Conservation (phyloP, 257 asterid genomes). For the Primulina huaijiensis region DNA sequence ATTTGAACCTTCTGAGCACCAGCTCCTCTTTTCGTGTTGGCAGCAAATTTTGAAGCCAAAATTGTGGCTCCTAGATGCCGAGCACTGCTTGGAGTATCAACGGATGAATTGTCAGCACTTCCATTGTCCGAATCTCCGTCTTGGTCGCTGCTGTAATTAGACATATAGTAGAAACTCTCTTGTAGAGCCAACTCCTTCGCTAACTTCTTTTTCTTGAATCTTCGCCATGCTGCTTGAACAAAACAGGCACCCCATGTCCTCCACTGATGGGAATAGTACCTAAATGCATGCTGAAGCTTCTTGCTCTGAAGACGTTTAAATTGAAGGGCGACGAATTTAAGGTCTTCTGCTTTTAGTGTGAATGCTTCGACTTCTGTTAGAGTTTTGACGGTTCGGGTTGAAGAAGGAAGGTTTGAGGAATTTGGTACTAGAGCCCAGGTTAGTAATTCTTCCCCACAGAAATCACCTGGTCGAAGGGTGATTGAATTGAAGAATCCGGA, state of each 20-base stretch:
- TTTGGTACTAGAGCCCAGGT: slow-evolving; percentile 94
- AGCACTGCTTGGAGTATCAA: slow-evolving; percentile 23
- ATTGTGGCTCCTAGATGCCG: slow-evolving; percentile 68
- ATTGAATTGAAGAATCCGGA: slow-evolving; percentile 83
- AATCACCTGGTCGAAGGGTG: slow-evolving; percentile 80
- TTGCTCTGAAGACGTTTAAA: slow-evolving; percentile 85
- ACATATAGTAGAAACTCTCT: slow-evolving; percentile 37
- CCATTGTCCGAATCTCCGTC: slow-evolving; percentile 21
- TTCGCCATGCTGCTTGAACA: slow-evolving; percentile 76
- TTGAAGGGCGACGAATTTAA: slow-evolving; percentile 71
- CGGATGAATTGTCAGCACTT: slow-evolving; percentile 12
- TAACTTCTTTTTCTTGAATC: slow-evolving; percentile 56
- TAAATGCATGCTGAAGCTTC: slow-evolving; percentile 85
- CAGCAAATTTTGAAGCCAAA: slow-evolving; percentile 73
- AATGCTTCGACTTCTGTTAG: slow-evolving; percentile 88
- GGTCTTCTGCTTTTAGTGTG: slow-evolving; percentile 88
- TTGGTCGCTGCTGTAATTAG: slow-evolving; percentile 8
- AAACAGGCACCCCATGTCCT: slow-evolving; percentile 91
- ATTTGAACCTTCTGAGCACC: slow-evolving; percentile 36
- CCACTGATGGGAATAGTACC: slow-evolving; percentile 94
- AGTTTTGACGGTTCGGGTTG: slow-evolving; percentile 73
- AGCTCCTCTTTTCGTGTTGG: slow-evolving; percentile 62
- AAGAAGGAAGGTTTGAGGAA: slow-evolving; percentile 73
- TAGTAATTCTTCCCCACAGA: slow-evolving; percentile 87
- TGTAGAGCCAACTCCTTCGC: slow-evolving; percentile 53